phyloP scores from a whole-genome alignment of 2,329 filamentous ascomycete species.

The Trichoderma hamatum region DNA sequence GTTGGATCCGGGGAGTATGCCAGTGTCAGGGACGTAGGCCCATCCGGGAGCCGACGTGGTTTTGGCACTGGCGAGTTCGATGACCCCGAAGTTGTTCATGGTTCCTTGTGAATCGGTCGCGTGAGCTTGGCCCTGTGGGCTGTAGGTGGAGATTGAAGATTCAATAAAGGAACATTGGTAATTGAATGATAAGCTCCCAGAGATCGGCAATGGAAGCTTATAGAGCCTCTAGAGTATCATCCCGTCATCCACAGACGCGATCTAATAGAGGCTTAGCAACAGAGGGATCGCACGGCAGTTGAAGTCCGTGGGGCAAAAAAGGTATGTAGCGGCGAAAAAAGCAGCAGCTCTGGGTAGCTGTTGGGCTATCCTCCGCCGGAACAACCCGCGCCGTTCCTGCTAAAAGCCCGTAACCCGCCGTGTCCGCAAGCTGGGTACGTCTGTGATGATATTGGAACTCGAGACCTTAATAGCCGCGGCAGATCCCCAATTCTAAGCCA shows the following conservation, averaged over 20 bases:
- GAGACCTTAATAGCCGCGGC: background rate
- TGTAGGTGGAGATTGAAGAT: background rate
- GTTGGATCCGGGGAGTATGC: conserved; percentile 56
- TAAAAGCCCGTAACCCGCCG: conserved; percentile 14
- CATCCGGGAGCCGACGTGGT: conserved; percentile 79
- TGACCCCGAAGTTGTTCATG: conserved; percentile 75
- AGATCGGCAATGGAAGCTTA: background rate
- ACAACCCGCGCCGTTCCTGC: conserved; percentile 29
- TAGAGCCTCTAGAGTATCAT: background rate
- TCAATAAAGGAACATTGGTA: background rate
- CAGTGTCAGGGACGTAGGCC: conserved; percentile 85
- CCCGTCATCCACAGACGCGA: background rate
- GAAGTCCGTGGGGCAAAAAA: background rate
- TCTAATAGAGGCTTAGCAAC: background rate
- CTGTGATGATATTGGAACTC: background rate
- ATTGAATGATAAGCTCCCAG: background rate
- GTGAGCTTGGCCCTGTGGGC: background rate
- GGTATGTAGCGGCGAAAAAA: conserved; percentile 11
- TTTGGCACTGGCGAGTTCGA: conserved; percentile 75
- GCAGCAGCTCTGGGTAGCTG: conserved; percentile 10
- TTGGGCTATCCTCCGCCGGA: conserved; percentile 25
- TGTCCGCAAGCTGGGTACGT: conserved; percentile 18
- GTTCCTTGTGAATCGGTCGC: conserved; percentile 24
- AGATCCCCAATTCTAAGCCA: conserved; percentile 8
- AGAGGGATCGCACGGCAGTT: background rate